phyloP scores from a whole-genome alignment of 106 monocot genomes.

The Allium cepa region DNA sequence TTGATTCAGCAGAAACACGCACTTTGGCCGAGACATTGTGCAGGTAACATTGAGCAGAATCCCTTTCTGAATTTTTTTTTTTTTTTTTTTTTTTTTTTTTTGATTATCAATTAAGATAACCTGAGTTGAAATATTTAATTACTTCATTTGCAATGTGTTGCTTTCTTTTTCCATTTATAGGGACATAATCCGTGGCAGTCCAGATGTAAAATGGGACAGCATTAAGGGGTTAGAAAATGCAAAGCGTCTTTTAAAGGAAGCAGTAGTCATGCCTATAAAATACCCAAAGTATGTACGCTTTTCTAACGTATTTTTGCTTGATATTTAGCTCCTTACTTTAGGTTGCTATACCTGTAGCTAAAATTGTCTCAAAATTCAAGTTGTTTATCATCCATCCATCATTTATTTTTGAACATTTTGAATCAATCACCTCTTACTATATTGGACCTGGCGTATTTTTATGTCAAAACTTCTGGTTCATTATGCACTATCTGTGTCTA shows the following conservation, averaged over 20 bases:
- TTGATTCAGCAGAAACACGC: constrained; percentile 64
- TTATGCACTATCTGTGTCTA: too few relatives aligned
- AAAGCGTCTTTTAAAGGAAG: constrained; percentile 95
- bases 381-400: too few relatives aligned
- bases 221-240: constrained; percentile 97
- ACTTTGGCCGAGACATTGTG: constrained; percentile 60
- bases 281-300: constrained; percentile 78
- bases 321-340: background rate
- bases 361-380: background rate
- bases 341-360: background rate
- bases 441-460: too few relatives aligned
- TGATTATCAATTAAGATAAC: background rate
- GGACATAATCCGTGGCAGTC: constrained; percentile 88
- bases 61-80: background rate
- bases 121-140: background rate
- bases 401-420: too few relatives aligned
- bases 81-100: background rate
- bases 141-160: background rate
- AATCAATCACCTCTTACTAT: too few relatives aligned
- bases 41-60: constrained; percentile 25
- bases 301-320: background rate
- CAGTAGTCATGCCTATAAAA: constrained; percentile 99
- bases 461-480: too few relatives aligned
- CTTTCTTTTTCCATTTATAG: constrained; percentile 23
- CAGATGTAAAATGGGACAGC: constrained; percentile 97